Evolutionary conservation across 2,329 filamentous ascomycete species (phyloP).

Genomic region (Pestalotiopsis sp.): DNA sequence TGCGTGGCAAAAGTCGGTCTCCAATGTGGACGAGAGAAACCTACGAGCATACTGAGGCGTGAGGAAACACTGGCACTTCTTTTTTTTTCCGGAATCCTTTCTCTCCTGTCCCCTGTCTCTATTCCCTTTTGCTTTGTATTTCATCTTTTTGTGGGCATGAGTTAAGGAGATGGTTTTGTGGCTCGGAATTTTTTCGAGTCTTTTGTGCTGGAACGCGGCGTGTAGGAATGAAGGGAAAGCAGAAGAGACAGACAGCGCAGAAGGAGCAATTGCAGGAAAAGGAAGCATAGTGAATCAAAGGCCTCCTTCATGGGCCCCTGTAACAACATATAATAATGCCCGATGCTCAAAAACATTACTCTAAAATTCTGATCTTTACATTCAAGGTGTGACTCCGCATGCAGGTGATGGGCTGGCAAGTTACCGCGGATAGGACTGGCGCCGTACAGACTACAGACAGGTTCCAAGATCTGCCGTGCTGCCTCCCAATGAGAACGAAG

Average conservation of each 20-base stretch:
- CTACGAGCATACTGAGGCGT: slow-evolving; percentile 11
- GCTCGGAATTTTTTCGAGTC: background rate
- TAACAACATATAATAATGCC: slow-evolving; percentile 7
- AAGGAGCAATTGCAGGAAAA: slow-evolving; percentile 3
- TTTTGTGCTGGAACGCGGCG: slow-evolving; percentile 1
- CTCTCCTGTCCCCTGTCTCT: slow-evolving; percentile 5
- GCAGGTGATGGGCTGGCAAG: no score
- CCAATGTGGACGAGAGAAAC: slow-evolving; percentile 7
- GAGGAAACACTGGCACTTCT: background rate
- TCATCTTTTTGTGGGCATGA: slow-evolving; percentile 5
- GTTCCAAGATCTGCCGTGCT: no score
- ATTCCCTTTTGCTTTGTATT: slow-evolving; percentile 8
- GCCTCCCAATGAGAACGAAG: no score
- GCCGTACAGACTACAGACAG: no score
- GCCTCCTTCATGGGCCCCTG: slow-evolving; percentile 9
- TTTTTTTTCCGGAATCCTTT: background rate
- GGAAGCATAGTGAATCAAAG: slow-evolving; percentile 2
- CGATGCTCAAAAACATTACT: background rate
- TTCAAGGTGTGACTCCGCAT: no score
- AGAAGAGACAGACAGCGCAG: slow-evolving; percentile 9
- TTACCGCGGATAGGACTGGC: no score
- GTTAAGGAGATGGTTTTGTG: background rate
- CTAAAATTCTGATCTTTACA: background rate
- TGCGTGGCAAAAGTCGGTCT: background rate
- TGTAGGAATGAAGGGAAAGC: slow-evolving; percentile 9